Evolutionary conservation across 139 green algal species (phyloP).

Genomic region (Chlorella sp.): DNA sequence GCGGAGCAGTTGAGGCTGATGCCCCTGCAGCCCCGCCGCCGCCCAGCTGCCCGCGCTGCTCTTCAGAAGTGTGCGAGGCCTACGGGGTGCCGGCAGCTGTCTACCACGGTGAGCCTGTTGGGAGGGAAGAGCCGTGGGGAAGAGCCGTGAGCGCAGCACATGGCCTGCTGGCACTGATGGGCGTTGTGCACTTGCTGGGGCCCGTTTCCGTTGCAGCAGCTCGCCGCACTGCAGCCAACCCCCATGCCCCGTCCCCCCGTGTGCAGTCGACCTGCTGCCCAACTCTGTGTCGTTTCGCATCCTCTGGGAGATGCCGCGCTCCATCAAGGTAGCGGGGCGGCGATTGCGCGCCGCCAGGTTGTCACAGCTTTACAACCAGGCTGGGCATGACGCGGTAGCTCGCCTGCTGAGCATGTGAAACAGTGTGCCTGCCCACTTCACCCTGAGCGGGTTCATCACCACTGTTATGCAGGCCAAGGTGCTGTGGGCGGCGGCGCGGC

Average conservation of each 20-base stretch:
- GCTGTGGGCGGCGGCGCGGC: conserved; percentile 14
- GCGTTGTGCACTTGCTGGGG: too few relatives aligned
- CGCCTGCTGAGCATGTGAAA: too few relatives aligned
- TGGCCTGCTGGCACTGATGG: too few relatives aligned
- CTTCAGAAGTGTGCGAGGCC: not conserved
- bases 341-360: too few relatives aligned
- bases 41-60: conserved; percentile 32
- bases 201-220: too few relatives aligned
- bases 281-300: conserved; percentile 28
- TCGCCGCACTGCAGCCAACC: too few relatives aligned
- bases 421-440: too few relatives aligned
- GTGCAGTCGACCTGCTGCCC: conserved; percentile 45
- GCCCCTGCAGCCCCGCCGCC: not conserved
- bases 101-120: conserved; percentile 31
- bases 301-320: conserved; percentile 30
- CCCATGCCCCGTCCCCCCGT: not conserved
- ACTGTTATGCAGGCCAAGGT: conserved; percentile 26
- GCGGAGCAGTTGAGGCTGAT: not conserved
- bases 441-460: too few relatives aligned
- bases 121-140: not conserved
- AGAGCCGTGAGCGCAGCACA: too few relatives aligned
- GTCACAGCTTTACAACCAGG: too few relatives aligned
- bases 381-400: too few relatives aligned
- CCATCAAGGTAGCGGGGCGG: too few relatives aligned
- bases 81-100: conserved; percentile 35